Evolutionary conservation across 768 basidiomycete genomes (phyloP), one percentile per base, ranked within the genome.

Genomic region (Mycena epipterygia): DNA sequence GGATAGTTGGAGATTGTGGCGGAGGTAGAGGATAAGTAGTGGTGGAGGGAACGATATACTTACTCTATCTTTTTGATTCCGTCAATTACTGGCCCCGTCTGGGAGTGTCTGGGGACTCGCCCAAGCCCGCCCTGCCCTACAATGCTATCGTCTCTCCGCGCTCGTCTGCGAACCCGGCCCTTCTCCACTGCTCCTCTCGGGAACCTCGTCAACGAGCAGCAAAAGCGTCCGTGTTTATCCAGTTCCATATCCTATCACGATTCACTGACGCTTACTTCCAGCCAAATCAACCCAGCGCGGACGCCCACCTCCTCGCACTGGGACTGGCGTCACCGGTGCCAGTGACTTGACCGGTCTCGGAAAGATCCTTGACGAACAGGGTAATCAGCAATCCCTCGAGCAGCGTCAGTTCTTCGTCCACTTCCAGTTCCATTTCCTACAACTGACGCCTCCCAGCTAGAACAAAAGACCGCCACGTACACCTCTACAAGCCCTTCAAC

Each of bases 401-500:
- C n/a, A n/a, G n/a, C n/a, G n/a, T n/a, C 3, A 21, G 46, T 48
- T 48, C 46, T 48, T 48, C 7, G 4, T 48, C 27, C 46, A 19
- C 25, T n/a, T n/a, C n/a, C 46, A 6, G n/a, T 46, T 16, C 23
- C 46, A 2, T 12, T 44, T 12, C 25, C 46, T 48, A 12, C 25
- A 2, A 27, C 13, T 14, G 13, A 48, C 16, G 23, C 12, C 11
- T 4, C 7, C 39, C 14, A n/a, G n/a, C 39, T 17, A 41, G 39
- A 41, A 9, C 5, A 41, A 9, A 17, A 41, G 39, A 27, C 29
- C 64, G 59, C 23, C 56, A 42, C 19, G 19, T 39, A 14, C 60
- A 52, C n/a, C 48, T 63, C 2, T 74, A 76, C 44, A 76, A 63
- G n/a, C 42, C 72, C 2, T 79, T 84, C 67, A 6, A 25, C 6